Evolutionary conservation across 2,329 filamentous ascomycete species (phyloP), one percentile per base, ranked within the genome.

Genomic region (Emmonsia crescens): DNA sequence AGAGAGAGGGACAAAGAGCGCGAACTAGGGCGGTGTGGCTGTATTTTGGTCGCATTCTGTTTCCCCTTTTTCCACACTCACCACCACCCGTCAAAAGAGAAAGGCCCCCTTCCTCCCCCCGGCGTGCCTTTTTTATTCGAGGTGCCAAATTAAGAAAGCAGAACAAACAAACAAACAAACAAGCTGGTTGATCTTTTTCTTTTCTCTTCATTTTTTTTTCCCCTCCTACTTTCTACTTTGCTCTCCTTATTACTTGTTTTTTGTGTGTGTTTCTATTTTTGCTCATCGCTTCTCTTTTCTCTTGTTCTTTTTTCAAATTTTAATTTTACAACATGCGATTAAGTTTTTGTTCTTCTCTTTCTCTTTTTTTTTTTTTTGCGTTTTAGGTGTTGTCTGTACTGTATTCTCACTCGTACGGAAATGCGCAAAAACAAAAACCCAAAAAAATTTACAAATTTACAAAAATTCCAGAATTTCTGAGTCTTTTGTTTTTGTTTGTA

Each of bases 191-290:
- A 9, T 56, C 9, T 33, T 42, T 6, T 21, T 19, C n/a, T 61
- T 62, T 63, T 42, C n/a, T 64, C 61, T 61, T 57, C 60, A 62
- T 49, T 63, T 60, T 62, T 60, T 52, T 48, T 56, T 57, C 60
- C 64, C 60, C 62, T 66, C 64, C 64, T 66, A 14, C 57, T 33
- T 40, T 57, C 51, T 49, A 40, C 54, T 60, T 36, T 59, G 48
- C 36, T 14, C 42, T 58, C 46, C 44, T 10, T 38, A 33, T 31
- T 44, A 16, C 46, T 24, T 48, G 16, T 49, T 36, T 65, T 58
- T 63, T 65, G 65, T 67, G 3, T 27, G 1, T 2, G n/a, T 24
- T 38, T 40, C 59, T 67, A 65, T 65, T 68, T 60, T 66, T 68
- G 64, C 62, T 4, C 12, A 9, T 40, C 16, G 38, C 16, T 2